Evolutionary conservation across 495 filamentous ascomycete genomes (phyloP).

Genomic region (Xylaria grammica): DNA sequence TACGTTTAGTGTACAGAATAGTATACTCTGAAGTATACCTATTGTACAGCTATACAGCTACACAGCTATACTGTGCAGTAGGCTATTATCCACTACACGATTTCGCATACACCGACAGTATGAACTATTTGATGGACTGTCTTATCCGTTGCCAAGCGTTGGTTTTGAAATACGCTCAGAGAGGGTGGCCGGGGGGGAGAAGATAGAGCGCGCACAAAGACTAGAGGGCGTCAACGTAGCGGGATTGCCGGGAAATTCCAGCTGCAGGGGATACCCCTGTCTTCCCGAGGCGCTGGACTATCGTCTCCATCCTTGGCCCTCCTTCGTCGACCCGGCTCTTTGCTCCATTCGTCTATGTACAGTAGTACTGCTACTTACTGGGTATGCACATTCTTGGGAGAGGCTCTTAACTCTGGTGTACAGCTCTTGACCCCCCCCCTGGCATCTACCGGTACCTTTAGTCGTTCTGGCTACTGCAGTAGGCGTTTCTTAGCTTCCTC

Average conservation of each 20-base stretch:
- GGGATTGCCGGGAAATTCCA: slow-evolving; percentile 40
- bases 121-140: not conserved
- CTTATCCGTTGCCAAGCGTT: slow-evolving; percentile 14
- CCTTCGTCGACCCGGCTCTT: slow-evolving; percentile 16
- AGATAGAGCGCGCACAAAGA: slow-evolving; percentile 19
- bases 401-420: slow-evolving; percentile 19
- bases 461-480: slow-evolving; percentile 24
- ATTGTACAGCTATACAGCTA: too few species aligned
- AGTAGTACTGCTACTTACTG: not conserved
- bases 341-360: slow-evolving; percentile 15
- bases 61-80: too few species aligned
- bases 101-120: not conserved
- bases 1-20: not conserved
- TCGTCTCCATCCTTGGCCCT: slow-evolving; percentile 13
- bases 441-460: slow-evolving; percentile 12
- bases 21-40: not conserved
- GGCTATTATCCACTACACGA: too few species aligned
- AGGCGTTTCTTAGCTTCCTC: slow-evolving; percentile 21
- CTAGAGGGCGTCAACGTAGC: slow-evolving; percentile 31
- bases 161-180: slow-evolving; percentile 14
- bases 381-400: slow-evolving; percentile 13
- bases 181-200: too few species aligned
- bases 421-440: slow-evolving; percentile 14
- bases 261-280: slow-evolving; percentile 39
- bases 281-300: slow-evolving; percentile 28